Evolutionary conservation across 192 early-diverging fungal genomes (phyloP), one percentile per base, ranked within the genome.

Genomic region (Coemansia sp.): DNA sequence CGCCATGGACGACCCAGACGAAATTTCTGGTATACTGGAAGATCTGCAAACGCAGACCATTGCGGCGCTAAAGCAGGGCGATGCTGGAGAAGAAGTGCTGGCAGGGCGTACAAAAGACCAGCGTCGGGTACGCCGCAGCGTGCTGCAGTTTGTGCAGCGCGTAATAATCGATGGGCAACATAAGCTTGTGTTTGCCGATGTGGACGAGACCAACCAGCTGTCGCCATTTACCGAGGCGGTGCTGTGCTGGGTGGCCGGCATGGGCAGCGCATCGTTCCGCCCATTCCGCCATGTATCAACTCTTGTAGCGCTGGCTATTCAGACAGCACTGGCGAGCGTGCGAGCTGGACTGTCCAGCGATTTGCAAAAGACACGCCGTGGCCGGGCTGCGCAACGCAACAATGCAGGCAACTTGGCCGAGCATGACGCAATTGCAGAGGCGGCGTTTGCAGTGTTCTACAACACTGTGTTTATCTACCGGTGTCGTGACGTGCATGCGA

Each of bases 281-380:
- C 92, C 94, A 10, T 93, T 98, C 72, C 83, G 97, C 4, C 95
- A 98, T 62, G 95, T 92, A 6, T 85, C 94, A 3, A 92, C 95
- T 3, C 58, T 88, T 0, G 82, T 86, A 1, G 83, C 89, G 16
- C 83, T 97, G 23, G 75, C 82, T 8, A 61, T 96, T 12, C 80
- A 89, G 45, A 75, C 83, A 2, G 82, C 82, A 6, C 82, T 98
- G 39, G 89, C 88, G 12, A 82, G 87, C n/a, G 70, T 92, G 21
- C 85, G 84, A 6, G 80, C 86, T n/a, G 81, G 77, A 43, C 70
- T 87, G 0, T 60, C 80, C 58, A 69, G 72, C 7, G 91, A 93
- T 56, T 81, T 87, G 67, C 77, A 84, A 16, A 86, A 85, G 22
- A 77, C 87, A 6, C 88, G 83, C 21, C 82, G 91, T 21, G 70